These are phyloP conservation scores for Tetrahymena malaccensis DNA, from an alignment of 73 alveolate genomes.

Conservation along the genomic window DNA sequence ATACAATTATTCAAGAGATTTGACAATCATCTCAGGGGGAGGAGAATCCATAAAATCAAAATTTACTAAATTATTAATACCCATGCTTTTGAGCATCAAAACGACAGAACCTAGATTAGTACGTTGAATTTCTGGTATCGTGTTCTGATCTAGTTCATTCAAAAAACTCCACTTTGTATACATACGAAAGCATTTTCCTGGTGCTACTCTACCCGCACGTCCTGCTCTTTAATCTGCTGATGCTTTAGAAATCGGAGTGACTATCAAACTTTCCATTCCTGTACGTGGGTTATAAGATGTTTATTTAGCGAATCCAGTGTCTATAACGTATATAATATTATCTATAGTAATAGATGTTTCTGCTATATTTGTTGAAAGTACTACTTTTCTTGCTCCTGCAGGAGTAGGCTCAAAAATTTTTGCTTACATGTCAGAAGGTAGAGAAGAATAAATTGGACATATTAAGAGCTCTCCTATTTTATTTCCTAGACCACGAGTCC, in stretches of 20 bases:
- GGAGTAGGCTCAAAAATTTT: constrained; percentile 99
- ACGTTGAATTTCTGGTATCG: constrained; percentile 98
- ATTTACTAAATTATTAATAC: constrained; percentile 94
- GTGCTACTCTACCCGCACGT: constrained; percentile 97
- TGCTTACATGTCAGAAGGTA: constrained; percentile 99
- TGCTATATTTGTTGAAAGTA: constrained; percentile 96
- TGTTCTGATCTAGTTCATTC: constrained; percentile 94
- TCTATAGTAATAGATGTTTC: constrained; percentile 97
- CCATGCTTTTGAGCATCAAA: constrained; percentile 93
- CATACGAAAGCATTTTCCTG: constrained; percentile 99
- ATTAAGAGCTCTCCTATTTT: constrained; percentile 91
- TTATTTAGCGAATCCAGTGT: constrained; percentile 96
- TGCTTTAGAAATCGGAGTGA: constrained; percentile 51
- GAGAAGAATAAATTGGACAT: constrained; percentile 93
- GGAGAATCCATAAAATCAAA: constrained; percentile 99
- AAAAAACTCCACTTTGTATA: constrained; percentile 95
- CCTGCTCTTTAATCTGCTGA: constrained; percentile 66
- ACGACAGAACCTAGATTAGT: constrained; percentile 96
- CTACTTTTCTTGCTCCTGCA: constrained; percentile 90
- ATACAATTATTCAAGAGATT: constrained; percentile 95
- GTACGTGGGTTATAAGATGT: constrained; percentile 96
- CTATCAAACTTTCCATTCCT: constrained; percentile 90
- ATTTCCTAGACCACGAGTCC: constrained; percentile 93
- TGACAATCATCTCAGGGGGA: constrained; percentile 75
- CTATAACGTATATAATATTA: constrained; percentile 95